These are phyloP conservation scores for Anthracocystis walkeri DNA, from an alignment of 1,284 basidiomycete genomes.

Conservation along the genomic window DNA sequence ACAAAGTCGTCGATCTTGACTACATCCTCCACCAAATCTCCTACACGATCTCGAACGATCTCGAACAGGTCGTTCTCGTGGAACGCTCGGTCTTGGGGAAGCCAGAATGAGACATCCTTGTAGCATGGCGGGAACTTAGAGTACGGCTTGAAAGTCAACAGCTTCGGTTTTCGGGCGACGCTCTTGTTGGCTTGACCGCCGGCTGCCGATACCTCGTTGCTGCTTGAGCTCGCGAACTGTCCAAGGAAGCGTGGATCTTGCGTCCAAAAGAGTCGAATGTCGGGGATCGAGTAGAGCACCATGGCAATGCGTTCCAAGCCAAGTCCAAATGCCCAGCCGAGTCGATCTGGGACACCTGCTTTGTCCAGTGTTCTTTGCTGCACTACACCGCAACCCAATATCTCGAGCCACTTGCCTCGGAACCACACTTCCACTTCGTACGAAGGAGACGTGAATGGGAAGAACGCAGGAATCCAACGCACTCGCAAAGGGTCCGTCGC, in stretches of 20 bases:
- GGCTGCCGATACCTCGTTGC: conserved; percentile 33
- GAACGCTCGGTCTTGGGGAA: conserved; percentile 70
- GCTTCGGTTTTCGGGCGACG: conserved; percentile 31
- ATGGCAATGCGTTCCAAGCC: conserved; percentile 98
- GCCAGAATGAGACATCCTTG: conserved; percentile 75
- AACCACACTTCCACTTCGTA: conserved; percentile 98
- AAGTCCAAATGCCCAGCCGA: conserved; percentile 98
- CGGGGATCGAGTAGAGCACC: conserved; percentile 96
- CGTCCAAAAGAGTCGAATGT: conserved; percentile 99
- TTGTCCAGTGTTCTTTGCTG: conserved; percentile 87
- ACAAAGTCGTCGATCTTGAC: conserved; percentile 88
- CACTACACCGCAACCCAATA: conserved; percentile 93
- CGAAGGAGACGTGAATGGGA: conserved; percentile 96
- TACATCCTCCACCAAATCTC: conserved; percentile 91
- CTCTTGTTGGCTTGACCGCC: conserved; percentile 27
- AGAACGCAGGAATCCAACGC: conserved; percentile 97
- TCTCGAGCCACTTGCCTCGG: conserved; percentile 96
- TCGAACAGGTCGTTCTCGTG: conserved; percentile 99
- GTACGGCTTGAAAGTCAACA: conserved; percentile 68
- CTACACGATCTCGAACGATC: conserved; percentile 88
- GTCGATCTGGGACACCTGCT: conserved; percentile 77
- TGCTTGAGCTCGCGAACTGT: conserved; percentile 78
- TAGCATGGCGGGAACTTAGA: conserved; percentile 67
- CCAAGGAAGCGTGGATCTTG: conserved; percentile 85
- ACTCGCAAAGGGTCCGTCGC: conserved; percentile 78